These are phyloP conservation scores for Metschnikowia aberdeeniae DNA, from an alignment of 805 yeast genomes.

Conservation along the genomic window DNA sequence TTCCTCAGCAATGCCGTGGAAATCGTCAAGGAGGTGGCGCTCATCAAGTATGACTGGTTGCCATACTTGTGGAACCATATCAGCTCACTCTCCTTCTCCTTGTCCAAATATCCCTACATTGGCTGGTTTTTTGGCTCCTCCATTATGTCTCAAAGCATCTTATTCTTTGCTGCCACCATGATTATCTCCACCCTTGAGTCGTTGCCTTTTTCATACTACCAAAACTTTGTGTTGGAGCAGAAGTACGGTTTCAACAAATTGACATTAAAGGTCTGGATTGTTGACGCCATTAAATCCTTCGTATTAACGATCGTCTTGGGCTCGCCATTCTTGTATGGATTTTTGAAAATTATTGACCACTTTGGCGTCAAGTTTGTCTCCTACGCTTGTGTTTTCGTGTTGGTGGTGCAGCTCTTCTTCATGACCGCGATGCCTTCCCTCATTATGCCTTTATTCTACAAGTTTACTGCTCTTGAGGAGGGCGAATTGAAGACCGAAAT, in stretches of 20 bases:
- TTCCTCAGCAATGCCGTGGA: constrained; percentile 50
- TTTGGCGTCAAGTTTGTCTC: constrained; percentile 79
- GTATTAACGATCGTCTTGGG: constrained; percentile 56
- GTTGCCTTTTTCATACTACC: constrained; percentile 70
- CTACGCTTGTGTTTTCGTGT: constrained; percentile 70
- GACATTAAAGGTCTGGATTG: constrained; percentile 65
- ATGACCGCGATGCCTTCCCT: constrained; percentile 78
- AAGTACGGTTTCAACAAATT: constrained; percentile 89
- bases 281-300: constrained; percentile 64
- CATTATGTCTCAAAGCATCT: constrained; percentile 64
- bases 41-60: constrained; percentile 54
- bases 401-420: constrained; percentile 66
- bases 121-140: constrained; percentile 44
- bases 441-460: constrained; percentile 91
- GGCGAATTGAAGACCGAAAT: constrained; percentile 83
- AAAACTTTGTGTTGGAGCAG: constrained; percentile 86
- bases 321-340: constrained; percentile 66
- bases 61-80: constrained; percentile 40
- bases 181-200: constrained; percentile 50
- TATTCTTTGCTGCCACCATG: constrained; percentile 52
- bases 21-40: constrained; percentile 52
- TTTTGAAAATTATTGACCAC: constrained; percentile 74
- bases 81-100: constrained; percentile 57
- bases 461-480: constrained; percentile 81
- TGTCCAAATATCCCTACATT: constrained; percentile 35